Evolutionary conservation across 345 rosid genomes (phyloP), one percentile per base, ranked within the genome.

Genomic region (Punica granatum): DNA sequence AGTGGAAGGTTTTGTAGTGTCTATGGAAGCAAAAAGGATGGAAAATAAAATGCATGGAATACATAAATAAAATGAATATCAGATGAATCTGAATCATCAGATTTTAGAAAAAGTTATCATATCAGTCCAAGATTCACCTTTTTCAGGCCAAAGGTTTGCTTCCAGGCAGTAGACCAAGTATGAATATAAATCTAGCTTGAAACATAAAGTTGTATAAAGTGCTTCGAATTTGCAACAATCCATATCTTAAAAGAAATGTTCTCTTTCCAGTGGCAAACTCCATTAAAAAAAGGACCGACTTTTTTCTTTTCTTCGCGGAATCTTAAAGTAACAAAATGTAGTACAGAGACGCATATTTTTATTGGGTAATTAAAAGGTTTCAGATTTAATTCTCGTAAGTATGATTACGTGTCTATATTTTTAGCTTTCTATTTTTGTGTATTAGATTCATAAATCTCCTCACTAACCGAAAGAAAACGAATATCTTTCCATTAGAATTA

Each of bases 151-250:
- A 51, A 36, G 13, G 31, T 25, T 34, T 41, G 44, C 19, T 62
- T 10, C 43, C 30, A 62, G 65, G 65, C 65, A 30, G 65, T n/a
- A 18, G 65, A 36, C 42, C 43, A 21, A 62, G n/a, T 62, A 62
- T 7, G 30, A 62, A 62, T n/a, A 7, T 21, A 36, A 21, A 26
- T 3, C 18, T 60, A n/a, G 7, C 14, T 11, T n/a, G 6, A 0
- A 34, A n/a, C 6, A 13, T 28, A 35, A 62, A 19, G 42, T 35
- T 4, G 28, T 14, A 51, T 7, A n/a, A 51, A 51, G 58, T 51
- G 30, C 56, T 51, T n/a, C 7, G 58, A 23, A 3, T 48, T 48
- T 48, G 54, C 25, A 48, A 21, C 23, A 48, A 21, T 21, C 7
- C 21, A 4, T 9, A 19, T 48, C 21, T 25, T 19, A 10, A 48